A percentile compares a stretch with the other conserved stretches of the same genome.
phyloP scores from a whole-genome alignment of 352 stramenopile genomes.

The Phytopythium montanum region DNA sequence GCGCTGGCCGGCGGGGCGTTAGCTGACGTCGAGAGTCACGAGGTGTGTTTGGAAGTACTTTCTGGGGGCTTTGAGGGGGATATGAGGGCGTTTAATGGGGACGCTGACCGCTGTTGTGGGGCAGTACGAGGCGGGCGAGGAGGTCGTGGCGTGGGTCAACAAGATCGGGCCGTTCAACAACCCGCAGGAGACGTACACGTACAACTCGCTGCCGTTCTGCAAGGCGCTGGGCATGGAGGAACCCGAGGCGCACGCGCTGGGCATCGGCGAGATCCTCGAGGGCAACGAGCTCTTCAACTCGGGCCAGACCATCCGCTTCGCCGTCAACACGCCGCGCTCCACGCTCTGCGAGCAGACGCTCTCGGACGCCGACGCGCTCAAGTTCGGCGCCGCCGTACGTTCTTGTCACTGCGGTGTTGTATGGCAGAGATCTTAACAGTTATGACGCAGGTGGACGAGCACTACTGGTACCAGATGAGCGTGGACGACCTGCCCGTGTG shows the following conservation, averaged over 20 bases:
- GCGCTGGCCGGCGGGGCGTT: constrained; percentile 10
- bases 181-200: constrained; percentile 99
- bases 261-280: constrained; percentile 95
- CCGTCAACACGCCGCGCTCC: constrained; percentile 54
- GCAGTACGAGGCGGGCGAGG: constrained; percentile 68
- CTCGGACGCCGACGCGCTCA: constrained; percentile 61
- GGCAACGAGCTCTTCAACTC: constrained; percentile 94
- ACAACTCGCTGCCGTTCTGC: constrained; percentile 99
- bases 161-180: constrained; percentile 98
- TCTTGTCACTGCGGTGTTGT: too few species aligned
- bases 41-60: constrained; percentile 21
- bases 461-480: constrained; percentile 99
- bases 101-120: not conserved
- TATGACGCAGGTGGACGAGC: constrained; percentile 76
- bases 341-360: constrained; percentile 75
- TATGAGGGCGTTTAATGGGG: not conserved
- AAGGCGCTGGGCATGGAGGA: constrained; percentile 84
- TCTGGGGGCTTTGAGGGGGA: not conserved
- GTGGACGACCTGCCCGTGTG: constrained; percentile 98
- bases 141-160: constrained; percentile 95
- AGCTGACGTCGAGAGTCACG: constrained; percentile 56
- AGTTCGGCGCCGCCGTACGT: constrained; percentile 71
- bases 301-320: constrained; percentile 83
- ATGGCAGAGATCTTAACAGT: not conserved
- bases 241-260: constrained; percentile 78